These are phyloP conservation scores for Sarcomyxa edulis DNA, from an alignment of 768 basidiomycete genomes.

Conservation along the genomic window DNA sequence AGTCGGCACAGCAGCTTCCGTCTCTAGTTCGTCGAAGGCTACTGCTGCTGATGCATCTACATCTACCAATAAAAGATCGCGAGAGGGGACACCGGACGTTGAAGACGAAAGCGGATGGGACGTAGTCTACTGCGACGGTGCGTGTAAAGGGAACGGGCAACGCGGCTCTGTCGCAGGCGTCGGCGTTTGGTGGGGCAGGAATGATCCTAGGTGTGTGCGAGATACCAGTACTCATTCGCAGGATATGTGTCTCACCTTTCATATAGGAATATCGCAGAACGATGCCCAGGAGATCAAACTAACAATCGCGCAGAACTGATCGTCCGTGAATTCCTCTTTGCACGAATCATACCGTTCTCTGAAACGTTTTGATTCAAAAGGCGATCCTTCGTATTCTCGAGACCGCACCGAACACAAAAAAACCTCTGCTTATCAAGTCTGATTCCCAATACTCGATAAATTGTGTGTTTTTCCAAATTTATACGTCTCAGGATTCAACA, in stretches of 20 bases:
- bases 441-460: slow-evolving; percentile 84
- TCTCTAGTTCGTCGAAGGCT: not conserved
- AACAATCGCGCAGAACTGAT: slow-evolving; percentile 89
- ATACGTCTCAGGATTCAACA: not conserved
- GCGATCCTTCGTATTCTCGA: slow-evolving; percentile 83
- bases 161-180: slow-evolving; percentile 65
- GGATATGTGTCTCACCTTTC: slow-evolving; percentile 1
- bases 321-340: slow-evolving; percentile 34
- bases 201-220: slow-evolving; percentile 51
- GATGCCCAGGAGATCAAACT: slow-evolving; percentile 79
- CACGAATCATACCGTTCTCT: not conserved
- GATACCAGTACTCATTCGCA: not conserved
- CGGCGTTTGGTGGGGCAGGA: slow-evolving; percentile 84
- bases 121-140: slow-evolving; percentile 84
- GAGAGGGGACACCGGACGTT: slow-evolving; percentile 18
- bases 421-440: slow-evolving; percentile 68
- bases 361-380: slow-evolving; percentile 41
- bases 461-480: slow-evolving; percentile 45
- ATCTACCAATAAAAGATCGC: slow-evolving; percentile 20
- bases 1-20: not conserved
- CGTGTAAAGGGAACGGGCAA: slow-evolving; percentile 80
- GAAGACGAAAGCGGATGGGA: slow-evolving; percentile 28
- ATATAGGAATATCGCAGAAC: slow-evolving; percentile 74
- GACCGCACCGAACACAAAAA: slow-evolving; percentile 50
- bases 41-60: slow-evolving; percentile 1